These are phyloP conservation scores for Nakataea oryzae DNA, from an alignment of 2,329 filamentous ascomycete genomes.

Conservation along the genomic window DNA sequence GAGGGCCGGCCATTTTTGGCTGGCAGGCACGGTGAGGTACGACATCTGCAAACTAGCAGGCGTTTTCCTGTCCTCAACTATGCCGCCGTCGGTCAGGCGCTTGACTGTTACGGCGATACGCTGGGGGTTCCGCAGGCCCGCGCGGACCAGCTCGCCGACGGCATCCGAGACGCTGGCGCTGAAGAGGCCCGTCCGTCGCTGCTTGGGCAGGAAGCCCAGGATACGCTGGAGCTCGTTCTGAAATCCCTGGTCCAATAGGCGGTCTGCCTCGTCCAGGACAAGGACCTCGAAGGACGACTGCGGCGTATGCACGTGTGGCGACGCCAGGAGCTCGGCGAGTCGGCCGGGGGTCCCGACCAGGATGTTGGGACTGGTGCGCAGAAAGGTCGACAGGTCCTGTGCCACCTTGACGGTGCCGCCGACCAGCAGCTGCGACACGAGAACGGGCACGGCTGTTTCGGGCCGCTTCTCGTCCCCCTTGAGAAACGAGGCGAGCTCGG, in stretches of 20 bases:
- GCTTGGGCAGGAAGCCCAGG: constrained; percentile 75
- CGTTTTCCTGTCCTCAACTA: constrained; percentile 71
- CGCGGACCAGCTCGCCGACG: constrained; percentile 82
- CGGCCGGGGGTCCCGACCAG: constrained; percentile 81
- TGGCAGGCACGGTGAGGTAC: constrained; percentile 65
- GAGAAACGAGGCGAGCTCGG: constrained; percentile 47
- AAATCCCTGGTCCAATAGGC: constrained; percentile 86
- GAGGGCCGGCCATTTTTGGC: constrained; percentile 70
- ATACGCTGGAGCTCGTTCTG: constrained; percentile 85
- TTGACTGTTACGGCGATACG: constrained; percentile 93
- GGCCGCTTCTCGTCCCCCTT: constrained; percentile 45
- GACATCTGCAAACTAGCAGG: constrained; percentile 90
- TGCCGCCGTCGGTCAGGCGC: constrained; percentile 48
- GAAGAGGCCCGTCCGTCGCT: constrained; percentile 85
- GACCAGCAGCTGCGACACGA: constrained; percentile 55
- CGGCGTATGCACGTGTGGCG: constrained; percentile 77
- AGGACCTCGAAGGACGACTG: constrained; percentile 86
- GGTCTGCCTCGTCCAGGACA: constrained; percentile 89
- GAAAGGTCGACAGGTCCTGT: constrained; percentile 77
- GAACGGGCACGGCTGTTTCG: constrained; percentile 22
- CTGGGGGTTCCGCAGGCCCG: constrained; percentile 87
- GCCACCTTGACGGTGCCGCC: constrained; percentile 68
- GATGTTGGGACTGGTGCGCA: constrained; percentile 77
- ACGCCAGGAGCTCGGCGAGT: constrained; percentile 76
- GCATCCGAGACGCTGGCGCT: constrained; percentile 95